Evolutionary conservation across 1,284 basidiomycete species (phyloP).

Genomic region (Testicularia cyperi): DNA sequence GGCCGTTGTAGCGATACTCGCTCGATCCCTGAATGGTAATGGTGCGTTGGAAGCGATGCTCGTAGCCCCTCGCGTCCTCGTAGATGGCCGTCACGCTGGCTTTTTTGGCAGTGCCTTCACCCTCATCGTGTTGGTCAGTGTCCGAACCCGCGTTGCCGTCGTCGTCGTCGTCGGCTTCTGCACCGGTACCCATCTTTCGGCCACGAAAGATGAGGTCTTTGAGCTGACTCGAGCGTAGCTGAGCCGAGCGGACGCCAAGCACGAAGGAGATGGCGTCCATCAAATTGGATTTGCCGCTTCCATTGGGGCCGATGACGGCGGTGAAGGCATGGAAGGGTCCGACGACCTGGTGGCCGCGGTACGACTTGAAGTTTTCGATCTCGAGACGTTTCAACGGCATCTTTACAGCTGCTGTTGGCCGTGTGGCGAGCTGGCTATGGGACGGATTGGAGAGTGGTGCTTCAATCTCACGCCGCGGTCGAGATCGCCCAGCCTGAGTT

Average conservation of each 20-base stretch:
- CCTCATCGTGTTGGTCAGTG: conserved; percentile 65
- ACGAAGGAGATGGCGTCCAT: conserved; percentile 99
- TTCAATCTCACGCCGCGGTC: no score
- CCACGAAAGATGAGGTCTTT: conserved; percentile 95
- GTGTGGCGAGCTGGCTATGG: no score
- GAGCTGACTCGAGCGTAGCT: conserved; percentile 87
- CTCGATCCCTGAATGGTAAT: conserved; percentile 82
- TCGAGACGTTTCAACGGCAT: conserved; percentile 58
- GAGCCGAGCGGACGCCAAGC: conserved; percentile 88
- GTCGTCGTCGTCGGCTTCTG: conserved; percentile 58
- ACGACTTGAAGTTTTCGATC: conserved; percentile 62
- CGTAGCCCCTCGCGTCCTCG: conserved; percentile 73
- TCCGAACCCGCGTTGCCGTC: conserved; percentile 37
- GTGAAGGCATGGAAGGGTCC: conserved; percentile 92
- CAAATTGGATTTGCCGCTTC: conserved; percentile 96
- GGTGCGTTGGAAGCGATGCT: conserved; percentile 82
- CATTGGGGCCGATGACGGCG: conserved; percentile 93
- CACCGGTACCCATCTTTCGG: conserved; percentile 66
- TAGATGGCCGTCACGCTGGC: conserved; percentile 95
- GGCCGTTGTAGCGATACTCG: conserved; percentile 57
- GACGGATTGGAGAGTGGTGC: no score
- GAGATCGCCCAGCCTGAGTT: no score
- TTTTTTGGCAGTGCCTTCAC: conserved; percentile 80
- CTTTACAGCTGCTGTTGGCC: no score
- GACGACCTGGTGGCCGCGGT: conserved; percentile 81